phyloP scores from a whole-genome alignment of 805 yeast species.

The Yamadazyma tumulicola region DNA sequence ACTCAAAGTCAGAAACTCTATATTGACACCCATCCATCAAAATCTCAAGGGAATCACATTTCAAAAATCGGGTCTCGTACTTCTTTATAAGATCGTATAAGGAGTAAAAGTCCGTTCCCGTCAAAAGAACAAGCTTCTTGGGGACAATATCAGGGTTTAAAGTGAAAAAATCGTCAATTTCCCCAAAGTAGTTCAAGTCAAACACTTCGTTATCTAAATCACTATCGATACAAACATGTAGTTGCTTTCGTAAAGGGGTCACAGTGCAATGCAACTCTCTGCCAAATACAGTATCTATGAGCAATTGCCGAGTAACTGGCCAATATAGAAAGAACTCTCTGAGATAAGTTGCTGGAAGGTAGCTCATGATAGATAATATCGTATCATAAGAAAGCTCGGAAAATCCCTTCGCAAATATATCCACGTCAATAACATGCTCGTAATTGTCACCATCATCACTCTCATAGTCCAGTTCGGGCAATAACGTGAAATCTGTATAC shows the following conservation, averaged over 20 bases:
- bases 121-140: slow-evolving; percentile 20
- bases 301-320: slow-evolving; percentile 17
- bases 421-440: no score
- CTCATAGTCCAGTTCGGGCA: no score
- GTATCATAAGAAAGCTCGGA: slow-evolving; percentile 21
- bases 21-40: slow-evolving; percentile 25
- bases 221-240: slow-evolving; percentile 9
- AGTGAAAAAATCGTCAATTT: slow-evolving; percentile 29
- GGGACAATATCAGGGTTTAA: slow-evolving; percentile 29
- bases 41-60: slow-evolving; percentile 21
- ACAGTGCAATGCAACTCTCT: slow-evolving; percentile 32
- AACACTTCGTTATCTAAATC: slow-evolving; percentile 4
- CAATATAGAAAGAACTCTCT: slow-evolving; percentile 22
- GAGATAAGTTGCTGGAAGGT: slow-evolving; percentile 19
- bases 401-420: neutral
- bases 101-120: slow-evolving; percentile 30
- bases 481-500: no score
- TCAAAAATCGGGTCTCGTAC: slow-evolving; percentile 16
- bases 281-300: slow-evolving; percentile 24
- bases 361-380: slow-evolving; percentile 15
- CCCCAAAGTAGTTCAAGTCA: slow-evolving; percentile 24
- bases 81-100: slow-evolving; percentile 20
- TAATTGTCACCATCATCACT: no score
- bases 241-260: slow-evolving; percentile 19
- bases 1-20: slow-evolving; percentile 17